Conservation (phyloP, 1,284 basidiomycete genomes). For the Leccinum subrobustum region DNA sequence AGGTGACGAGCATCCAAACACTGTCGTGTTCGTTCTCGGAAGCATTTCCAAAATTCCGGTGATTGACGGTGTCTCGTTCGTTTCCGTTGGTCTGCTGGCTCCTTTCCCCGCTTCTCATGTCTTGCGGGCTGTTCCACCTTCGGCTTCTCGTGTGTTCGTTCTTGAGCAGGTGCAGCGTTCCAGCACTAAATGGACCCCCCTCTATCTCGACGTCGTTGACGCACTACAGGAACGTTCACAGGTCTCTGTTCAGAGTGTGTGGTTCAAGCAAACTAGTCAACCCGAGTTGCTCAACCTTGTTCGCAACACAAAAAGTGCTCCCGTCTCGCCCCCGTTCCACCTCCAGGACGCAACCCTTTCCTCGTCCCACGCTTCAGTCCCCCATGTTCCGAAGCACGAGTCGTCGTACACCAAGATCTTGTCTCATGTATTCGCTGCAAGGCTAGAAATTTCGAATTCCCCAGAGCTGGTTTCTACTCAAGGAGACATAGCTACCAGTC, state of each 20-base stretch:
- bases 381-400: constrained; percentile 85
- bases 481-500: constrained; percentile 77
- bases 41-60: constrained; percentile 43
- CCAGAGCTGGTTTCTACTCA: constrained; percentile 69
- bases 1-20: constrained; percentile 56
- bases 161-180: constrained; percentile 79
- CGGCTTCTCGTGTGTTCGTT: constrained; percentile 74
- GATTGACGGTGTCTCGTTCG: constrained; percentile 61
- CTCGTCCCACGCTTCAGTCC: constrained; percentile 32
- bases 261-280: constrained; percentile 51
- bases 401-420: constrained; percentile 90
- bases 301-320: constrained; percentile 35
- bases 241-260: constrained; percentile 58
- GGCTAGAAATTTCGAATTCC: constrained; percentile 85
- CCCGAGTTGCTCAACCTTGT: constrained; percentile 51
- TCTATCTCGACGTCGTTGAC: constrained; percentile 81
- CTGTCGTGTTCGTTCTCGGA: constrained; percentile 73
- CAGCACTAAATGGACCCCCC: constrained; percentile 84
- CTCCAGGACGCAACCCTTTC: constrained; percentile 40
- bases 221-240: constrained; percentile 65
- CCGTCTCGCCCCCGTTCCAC: constrained; percentile 43
- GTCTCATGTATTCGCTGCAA: constrained; percentile 77
- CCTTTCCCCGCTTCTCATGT: constrained; percentile 73
- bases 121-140: constrained; percentile 60
- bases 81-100: constrained; percentile 71